phyloP scores from a whole-genome alignment of 345 rosid genomes.

The Fremontodendron californicum region DNA sequence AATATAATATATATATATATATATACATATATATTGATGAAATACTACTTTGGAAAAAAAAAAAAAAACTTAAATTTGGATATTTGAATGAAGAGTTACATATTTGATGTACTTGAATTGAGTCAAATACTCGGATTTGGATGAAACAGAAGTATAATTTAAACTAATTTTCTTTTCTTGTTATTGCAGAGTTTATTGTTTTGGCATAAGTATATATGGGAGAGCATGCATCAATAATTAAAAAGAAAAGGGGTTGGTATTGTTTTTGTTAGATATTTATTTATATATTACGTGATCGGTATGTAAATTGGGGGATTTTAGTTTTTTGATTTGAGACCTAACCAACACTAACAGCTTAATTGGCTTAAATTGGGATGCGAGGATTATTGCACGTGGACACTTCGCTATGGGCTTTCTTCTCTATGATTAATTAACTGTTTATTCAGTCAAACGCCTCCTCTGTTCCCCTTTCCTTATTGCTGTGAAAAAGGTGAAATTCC shows the following conservation, averaged over 20 bases:
- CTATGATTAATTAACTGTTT: neutral
- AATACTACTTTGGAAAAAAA: no score
- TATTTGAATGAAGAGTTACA: no score
- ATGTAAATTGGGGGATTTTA: neutral
- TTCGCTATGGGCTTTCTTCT: no score
- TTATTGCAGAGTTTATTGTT: no score
- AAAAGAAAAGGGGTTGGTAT: conserved; percentile 18
- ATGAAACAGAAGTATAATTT: no score
- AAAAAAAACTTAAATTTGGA: no score
- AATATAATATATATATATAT: no score
- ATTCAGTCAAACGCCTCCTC: neutral
- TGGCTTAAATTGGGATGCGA: neutral
- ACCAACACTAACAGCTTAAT: conserved; percentile 18
- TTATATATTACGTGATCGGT: conserved; percentile 2
- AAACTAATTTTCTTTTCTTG: no score
- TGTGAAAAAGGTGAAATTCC: neutral
- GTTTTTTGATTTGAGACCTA: conserved; percentile 30
- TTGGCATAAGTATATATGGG: neutral
- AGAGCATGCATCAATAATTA: neutral
- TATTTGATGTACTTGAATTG: no score
- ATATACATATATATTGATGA: no score
- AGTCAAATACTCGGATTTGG: no score
- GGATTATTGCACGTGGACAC: no score
- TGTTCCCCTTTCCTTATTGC: neutral
- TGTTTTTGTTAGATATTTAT: conserved; percentile 9